Base-by-base conservation (phyloP, 1,284 basidiomycete genomes). In the Puccinia brachypodii region DNA sequence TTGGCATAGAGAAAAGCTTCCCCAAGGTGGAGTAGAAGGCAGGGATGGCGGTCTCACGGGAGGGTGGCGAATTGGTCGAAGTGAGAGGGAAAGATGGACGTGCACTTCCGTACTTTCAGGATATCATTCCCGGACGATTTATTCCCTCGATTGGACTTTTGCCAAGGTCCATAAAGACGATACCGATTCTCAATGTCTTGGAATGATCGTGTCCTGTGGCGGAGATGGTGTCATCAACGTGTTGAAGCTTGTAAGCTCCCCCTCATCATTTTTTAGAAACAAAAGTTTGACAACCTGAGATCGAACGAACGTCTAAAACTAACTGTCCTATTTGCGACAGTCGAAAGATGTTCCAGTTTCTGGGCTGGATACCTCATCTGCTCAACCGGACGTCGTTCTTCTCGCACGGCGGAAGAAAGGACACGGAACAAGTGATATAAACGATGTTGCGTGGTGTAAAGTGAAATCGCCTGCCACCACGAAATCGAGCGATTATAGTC, bases 381-480 rank as follows among this genome's bases (percentile, higher is more conserved):
- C 83, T 28, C 84, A 83, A 33, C 83, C 84, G 22, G 84, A 85
- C 56, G 83, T 83, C 8, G 85, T 89, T 28, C 85, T 86, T 64
- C 87, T 90, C 73, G 88, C 84, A 60, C 84, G 91, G 13, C 14
- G 84, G 33, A 82, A 92, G 9, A 86, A 89, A 8, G 88, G 92
- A 0, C 94, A 96, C 84, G 92, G 89, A 4, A 90, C 92, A 0
- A 88, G 90, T 83, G 94, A 96, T 85, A 89, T 94, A 58, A 95
- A 96, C 86, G 89, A 90, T 50, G 89, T 94, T 16, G 88, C 89
- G 0, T 96, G 93, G 93, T 94, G 92, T 60, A 85, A 85, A 0
- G 82, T 85, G 19, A 83, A 83, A 56, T 62, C 83, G 58, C 50
- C 58, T n/a, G n/a, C n/a, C n/a, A n/a, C n/a, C 3, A 71, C 82